These are phyloP conservation scores for Globisporangium mamillatum DNA, from an alignment of 352 stramenopile genomes.

Conservation along the genomic window DNA sequence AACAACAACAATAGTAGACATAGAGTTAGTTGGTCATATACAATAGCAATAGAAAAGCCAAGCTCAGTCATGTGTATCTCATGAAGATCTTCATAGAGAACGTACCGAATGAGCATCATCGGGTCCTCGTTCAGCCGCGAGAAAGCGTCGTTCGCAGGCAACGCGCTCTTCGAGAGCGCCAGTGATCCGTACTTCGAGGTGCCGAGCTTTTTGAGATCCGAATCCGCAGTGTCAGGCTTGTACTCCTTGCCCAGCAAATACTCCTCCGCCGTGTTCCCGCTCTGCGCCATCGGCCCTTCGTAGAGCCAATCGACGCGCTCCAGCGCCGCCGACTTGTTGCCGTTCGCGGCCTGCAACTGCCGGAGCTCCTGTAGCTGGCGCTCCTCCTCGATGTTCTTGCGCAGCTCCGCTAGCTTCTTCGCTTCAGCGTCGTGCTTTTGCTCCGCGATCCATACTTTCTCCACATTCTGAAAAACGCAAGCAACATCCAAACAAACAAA, in stretches of 20 bases:
- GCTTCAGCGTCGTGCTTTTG: constrained; percentile 93
- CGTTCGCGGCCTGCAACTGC: constrained; percentile 85
- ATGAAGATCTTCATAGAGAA: constrained; percentile 7
- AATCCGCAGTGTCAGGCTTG: constrained; percentile 41
- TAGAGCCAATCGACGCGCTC: constrained; percentile 97
- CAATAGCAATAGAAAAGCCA: not conserved
- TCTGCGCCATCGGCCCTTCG: constrained; percentile 84
- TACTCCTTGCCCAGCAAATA: constrained; percentile 94
- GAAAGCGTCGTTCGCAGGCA: constrained; percentile 90
- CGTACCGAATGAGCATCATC: constrained; percentile 92
- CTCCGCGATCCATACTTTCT: constrained; percentile 97
- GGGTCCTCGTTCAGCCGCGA: constrained; percentile 94
- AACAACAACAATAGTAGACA: not conserved
- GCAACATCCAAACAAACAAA: constrained; percentile 12
- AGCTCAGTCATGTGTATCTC: not conserved
- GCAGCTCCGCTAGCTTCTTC: constrained; percentile 92
- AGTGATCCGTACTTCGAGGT: constrained; percentile 71
- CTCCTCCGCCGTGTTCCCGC: constrained; percentile 76
- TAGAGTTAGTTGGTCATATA: not conserved
- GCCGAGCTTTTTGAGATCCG: constrained; percentile 48
- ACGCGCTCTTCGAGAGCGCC: constrained; percentile 42
- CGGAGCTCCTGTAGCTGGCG: constrained; percentile 94
- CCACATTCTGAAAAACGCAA: constrained; percentile 84
- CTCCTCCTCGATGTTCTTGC: constrained; percentile 96
- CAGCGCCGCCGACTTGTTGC: constrained; percentile 72